Evolutionary conservation across 352 stramenopile genomes (phyloP).

Genomic region (Discostella stelligera): DNA sequence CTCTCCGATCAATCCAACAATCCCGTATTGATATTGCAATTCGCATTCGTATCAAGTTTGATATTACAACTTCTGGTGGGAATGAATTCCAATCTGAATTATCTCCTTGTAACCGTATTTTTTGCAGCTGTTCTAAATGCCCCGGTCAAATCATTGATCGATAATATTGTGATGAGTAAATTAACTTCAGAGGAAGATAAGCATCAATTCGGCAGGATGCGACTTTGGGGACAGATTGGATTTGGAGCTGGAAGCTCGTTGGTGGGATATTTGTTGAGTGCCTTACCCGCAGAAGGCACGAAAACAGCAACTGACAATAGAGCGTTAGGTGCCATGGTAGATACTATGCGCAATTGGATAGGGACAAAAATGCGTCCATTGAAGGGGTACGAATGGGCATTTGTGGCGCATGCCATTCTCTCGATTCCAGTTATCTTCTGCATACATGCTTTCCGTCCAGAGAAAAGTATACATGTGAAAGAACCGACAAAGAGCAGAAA

Average conservation of each 20-base stretch:
- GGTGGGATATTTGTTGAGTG: slow-evolving; percentile 63
- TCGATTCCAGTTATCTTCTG: slow-evolving; percentile 71
- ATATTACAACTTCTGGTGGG: slow-evolving; percentile 77
- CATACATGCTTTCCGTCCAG: slow-evolving; percentile 64
- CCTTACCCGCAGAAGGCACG: slow-evolving; percentile 23
- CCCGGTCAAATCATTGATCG: slow-evolving; percentile 84
- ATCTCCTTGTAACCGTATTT: slow-evolving; percentile 78
- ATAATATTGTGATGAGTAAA: slow-evolving; percentile 83
- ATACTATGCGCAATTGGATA: slow-evolving; percentile 32
- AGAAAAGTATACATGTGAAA: slow-evolving; percentile 31
- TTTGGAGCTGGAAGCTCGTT: slow-evolving; percentile 81
- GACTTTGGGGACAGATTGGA: slow-evolving; percentile 85
- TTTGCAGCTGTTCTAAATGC: slow-evolving; percentile 84
- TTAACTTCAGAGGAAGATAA: slow-evolving; percentile 59
- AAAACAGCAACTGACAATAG: slow-evolving; percentile 9
- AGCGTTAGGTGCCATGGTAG: slow-evolving; percentile 20
- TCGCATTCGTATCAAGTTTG: slow-evolving; percentile 83
- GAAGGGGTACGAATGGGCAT: slow-evolving; percentile 76
- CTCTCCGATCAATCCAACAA: slow-evolving; percentile 73
- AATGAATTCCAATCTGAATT: slow-evolving; percentile 60
- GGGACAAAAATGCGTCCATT: slow-evolving; percentile 30
- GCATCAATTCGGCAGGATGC: slow-evolving; percentile 81
- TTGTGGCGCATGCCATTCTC: slow-evolving; percentile 67
- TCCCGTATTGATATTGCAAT: slow-evolving; percentile 75
- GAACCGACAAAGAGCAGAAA: slow-evolving; percentile 24